phyloP scores from a whole-genome alignment of 768 basidiomycete genomes.

The Dioszegia hungarica region DNA sequence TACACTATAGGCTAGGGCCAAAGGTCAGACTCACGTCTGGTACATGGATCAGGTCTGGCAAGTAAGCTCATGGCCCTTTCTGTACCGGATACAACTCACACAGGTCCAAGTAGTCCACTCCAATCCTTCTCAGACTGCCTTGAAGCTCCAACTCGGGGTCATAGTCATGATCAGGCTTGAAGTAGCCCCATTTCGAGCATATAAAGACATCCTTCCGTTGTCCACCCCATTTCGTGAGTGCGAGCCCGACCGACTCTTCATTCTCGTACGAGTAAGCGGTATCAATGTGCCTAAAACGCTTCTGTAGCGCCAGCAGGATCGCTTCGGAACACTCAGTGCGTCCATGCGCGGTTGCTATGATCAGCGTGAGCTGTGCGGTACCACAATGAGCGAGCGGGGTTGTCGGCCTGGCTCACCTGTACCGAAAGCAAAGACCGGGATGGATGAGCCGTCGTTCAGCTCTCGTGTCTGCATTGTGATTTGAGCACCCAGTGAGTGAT shows the following conservation, averaged over 20 bases:
- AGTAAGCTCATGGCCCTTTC: neutral
- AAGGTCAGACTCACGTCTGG: slow-evolving; percentile 23
- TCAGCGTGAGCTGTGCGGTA: neutral
- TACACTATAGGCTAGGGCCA: neutral
- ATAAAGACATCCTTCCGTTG: slow-evolving; percentile 54
- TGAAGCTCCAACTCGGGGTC: slow-evolving; percentile 48
- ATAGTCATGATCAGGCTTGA: too few relatives aligned
- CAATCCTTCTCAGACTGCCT: slow-evolving; percentile 49
- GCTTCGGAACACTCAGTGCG: slow-evolving; percentile 9
- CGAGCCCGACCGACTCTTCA: slow-evolving; percentile 41
- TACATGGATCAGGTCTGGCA: slow-evolving; percentile 58
- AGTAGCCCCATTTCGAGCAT: slow-evolving; percentile 48
- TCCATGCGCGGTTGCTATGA: slow-evolving; percentile 14
- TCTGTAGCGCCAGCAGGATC: slow-evolving; percentile 26
- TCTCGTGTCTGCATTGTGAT: neutral
- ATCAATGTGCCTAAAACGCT: slow-evolving; percentile 44
- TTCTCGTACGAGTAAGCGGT: slow-evolving; percentile 45
- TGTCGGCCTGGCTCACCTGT: slow-evolving; percentile 8
- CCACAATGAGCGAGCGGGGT: neutral
- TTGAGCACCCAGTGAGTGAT: too few relatives aligned
- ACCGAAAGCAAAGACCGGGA: slow-evolving; percentile 23
- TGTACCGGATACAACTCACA: too few relatives aligned
- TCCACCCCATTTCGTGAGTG: slow-evolving; percentile 35
- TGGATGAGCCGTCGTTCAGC: slow-evolving; percentile 22
- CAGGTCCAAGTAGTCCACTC: slow-evolving; percentile 18